These are phyloP conservation scores for Solanum tarapatanum DNA, from an alignment of 257 asterid genomes.

Conservation along the genomic window DNA sequence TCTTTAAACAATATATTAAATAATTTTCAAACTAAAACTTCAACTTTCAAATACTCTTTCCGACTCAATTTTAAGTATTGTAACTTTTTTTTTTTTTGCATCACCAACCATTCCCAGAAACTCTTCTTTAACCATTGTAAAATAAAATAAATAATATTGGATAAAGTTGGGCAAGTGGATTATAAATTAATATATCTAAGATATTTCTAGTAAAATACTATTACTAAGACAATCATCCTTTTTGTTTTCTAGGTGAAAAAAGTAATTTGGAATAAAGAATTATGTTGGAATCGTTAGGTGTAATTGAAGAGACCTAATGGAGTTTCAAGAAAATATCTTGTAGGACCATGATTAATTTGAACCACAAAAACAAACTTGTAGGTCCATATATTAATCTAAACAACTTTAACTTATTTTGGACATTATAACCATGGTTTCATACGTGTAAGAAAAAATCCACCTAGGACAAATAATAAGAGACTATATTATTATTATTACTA, in stretches of 20 bases:
- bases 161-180: neutral
- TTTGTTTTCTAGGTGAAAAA: neutral
- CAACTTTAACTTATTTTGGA: neutral
- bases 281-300: conserved; percentile 1
- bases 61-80: neutral
- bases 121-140: neutral
- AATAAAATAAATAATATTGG: neutral
- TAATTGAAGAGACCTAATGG: conserved; percentile 1
- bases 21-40: neutral
- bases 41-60: neutral
- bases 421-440: neutral
- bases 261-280: neutral
- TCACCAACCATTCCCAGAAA: neutral
- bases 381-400: neutral
- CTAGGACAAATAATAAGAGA: neutral
- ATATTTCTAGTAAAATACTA: neutral
- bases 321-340: conserved; percentile 6
- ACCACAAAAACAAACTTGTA: conserved; percentile 18
- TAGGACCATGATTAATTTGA: conserved; percentile 29
- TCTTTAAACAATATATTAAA: neutral
- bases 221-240: neutral
- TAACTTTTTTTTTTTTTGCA: no score
- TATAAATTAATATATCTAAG: neutral
- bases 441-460: neutral
- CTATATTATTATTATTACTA: neutral